Evolutionary conservation across 2,329 filamentous ascomycete genomes (phyloP), one percentile per base, ranked within the genome.

Genomic region (Tolypocladium album): DNA sequence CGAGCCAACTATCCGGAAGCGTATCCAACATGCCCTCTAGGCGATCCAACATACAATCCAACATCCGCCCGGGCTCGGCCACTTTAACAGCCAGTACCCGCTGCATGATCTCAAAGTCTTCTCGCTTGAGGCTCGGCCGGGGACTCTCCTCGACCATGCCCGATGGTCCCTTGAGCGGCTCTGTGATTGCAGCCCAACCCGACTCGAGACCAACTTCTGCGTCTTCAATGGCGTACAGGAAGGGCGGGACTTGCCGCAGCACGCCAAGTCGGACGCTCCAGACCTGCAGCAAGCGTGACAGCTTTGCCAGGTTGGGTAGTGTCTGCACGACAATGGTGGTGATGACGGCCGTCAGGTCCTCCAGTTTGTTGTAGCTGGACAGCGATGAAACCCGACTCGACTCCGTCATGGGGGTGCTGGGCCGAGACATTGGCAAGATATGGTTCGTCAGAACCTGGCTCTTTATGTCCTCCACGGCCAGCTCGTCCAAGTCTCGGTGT

Each of bases 311-410:
- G 61, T 89, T 87, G 1, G 94, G 94, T 24, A 99, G 79, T 4
- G 91, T 86, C 69, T 94, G 90, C n/a, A 99, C 76, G 22, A 96
- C 89, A 40, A 93, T 96, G 36, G 92, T 90, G 1, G 94, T 97
- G 60, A 97, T 83, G 55, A 97, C 82, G 31, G 93, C 90, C 11
- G 91, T 92, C 67, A 96, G 85, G 72, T 97, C 94, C 67, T 94
- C 92, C 79, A 97, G 84, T 62, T 83, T 86, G 63, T 82, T 83
- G 72, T 89, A 89, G 56, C 71, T 77, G 1, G 83, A 77, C 67
- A 76, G 67, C 63, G 79, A 72, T 55, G 79, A 76, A 13, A 79
- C 63, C 39, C 62, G 66, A 27, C 67, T 67, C 22, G 70, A 69
- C 57, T 69, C 67, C 22, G 71, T 70, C 42, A 72, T 65, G 3